Conservation (phyloP, 768 basidiomycete species). For the Tylopilus rubrobrunneus region DNA sequence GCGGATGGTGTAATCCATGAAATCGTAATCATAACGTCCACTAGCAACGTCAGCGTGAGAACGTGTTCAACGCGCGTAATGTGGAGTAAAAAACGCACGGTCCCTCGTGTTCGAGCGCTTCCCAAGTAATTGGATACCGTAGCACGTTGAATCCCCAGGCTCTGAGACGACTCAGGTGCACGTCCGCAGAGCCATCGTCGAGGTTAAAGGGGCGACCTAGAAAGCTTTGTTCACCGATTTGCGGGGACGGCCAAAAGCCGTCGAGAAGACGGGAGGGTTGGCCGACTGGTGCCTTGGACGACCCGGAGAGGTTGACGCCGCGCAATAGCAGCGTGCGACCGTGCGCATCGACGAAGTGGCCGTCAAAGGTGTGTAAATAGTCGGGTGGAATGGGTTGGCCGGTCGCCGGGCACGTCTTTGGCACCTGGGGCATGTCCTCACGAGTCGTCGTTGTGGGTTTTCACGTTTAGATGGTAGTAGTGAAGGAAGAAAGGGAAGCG, state of each 20-base stretch:
- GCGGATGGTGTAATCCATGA: slow-evolving; percentile 86
- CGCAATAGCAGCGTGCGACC: slow-evolving; percentile 80
- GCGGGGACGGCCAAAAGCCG: slow-evolving; percentile 79
- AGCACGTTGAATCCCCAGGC: slow-evolving; percentile 95
- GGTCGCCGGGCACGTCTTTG: slow-evolving; percentile 16
- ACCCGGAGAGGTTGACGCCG: slow-evolving; percentile 92
- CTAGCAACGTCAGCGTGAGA: slow-evolving; percentile 36
- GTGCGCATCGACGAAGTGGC: slow-evolving; percentile 67
- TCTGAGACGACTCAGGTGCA: slow-evolving; percentile 77
- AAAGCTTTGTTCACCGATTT: slow-evolving; percentile 67
- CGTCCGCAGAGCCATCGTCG: slow-evolving; percentile 81
- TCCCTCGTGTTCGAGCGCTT: slow-evolving; percentile 87
- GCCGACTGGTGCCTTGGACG: slow-evolving; percentile 77
- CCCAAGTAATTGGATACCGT: slow-evolving; percentile 87
- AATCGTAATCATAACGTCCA: slow-evolving; percentile 85
- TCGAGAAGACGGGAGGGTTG: slow-evolving; percentile 66
- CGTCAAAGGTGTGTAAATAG: slow-evolving; percentile 63
- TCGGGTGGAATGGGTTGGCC: slow-evolving; percentile 11
- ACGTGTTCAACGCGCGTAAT: not conserved
- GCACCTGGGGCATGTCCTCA: slow-evolving; percentile 22
- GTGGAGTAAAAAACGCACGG: slow-evolving; percentile 58
- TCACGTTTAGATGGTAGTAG: not conserved
- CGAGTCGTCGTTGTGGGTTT: slow-evolving; percentile 1
- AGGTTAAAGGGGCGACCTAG: slow-evolving; percentile 75
- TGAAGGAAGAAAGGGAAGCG: not conserved